Evolutionary conservation across 2,329 filamentous ascomycete genomes (phyloP).

Genomic region (Lecanicillium sp.): DNA sequence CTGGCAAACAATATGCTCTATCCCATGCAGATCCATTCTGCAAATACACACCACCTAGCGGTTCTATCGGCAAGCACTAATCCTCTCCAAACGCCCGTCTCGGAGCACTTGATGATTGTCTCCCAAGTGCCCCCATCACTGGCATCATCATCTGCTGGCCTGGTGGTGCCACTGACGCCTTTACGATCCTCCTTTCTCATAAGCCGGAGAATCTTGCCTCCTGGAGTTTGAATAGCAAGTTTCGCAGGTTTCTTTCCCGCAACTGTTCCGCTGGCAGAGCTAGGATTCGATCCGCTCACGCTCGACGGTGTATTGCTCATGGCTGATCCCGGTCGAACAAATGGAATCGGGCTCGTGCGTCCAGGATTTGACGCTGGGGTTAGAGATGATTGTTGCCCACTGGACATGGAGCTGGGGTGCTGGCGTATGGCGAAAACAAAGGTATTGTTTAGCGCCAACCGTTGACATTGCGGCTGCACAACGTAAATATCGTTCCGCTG

Average conservation of each 20-base stretch:
- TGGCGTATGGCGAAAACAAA: conserved; percentile 96
- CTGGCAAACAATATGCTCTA: too few relatives aligned
- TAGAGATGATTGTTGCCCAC: conserved; percentile 24
- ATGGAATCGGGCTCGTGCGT: conserved; percentile 50
- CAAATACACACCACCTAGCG: conserved; percentile 86
- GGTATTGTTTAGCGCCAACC: conserved; percentile 87
- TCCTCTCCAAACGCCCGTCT: conserved; percentile 72
- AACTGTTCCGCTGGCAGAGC: conserved; percentile 42
- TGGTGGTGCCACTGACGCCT: conserved; percentile 38
- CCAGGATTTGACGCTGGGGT: conserved; percentile 40
- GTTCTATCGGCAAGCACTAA: conserved; percentile 76
- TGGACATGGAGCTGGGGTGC: conserved; percentile 57
- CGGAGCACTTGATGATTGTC: conserved; percentile 84
- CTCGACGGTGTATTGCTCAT: conserved; percentile 57
- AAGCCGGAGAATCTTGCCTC: conserved; percentile 85
- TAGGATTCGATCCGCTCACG: conserved; percentile 48
- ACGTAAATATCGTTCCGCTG: conserved; percentile 96
- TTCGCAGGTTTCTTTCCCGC: conserved; percentile 81
- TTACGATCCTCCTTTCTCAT: conserved; percentile 70
- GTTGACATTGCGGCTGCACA: conserved; percentile 86
- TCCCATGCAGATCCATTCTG: conserved; percentile 64
- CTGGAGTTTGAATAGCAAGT: conserved; percentile 86
- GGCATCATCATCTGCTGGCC: conserved; percentile 42
- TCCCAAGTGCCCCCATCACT: conserved; percentile 75
- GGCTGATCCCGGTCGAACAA: conserved; percentile 50